These are phyloP conservation scores for Chaetomium tenue DNA, from an alignment of 495 filamentous ascomycete species.

Conservation along the genomic window DNA sequence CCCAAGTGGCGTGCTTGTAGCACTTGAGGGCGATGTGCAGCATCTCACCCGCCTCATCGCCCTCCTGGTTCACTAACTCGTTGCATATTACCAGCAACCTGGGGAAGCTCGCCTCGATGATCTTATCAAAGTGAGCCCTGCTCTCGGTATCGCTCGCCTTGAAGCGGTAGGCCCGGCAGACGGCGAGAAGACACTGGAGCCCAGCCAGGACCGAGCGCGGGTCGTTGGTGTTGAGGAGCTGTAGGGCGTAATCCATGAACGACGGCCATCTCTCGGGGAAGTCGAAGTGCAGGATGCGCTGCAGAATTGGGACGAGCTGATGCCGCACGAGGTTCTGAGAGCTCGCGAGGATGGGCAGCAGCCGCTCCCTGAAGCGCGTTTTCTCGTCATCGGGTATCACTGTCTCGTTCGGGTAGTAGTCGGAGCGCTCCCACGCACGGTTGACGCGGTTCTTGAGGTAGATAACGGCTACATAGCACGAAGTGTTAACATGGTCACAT, in stretches of 20 bases:
- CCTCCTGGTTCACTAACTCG: conserved; percentile 82
- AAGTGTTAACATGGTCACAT: conserved; percentile 21
- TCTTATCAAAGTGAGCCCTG: conserved; percentile 85
- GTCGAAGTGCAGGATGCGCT: conserved; percentile 92
- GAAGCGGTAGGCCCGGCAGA: conserved; percentile 92
- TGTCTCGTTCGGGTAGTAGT: conserved; percentile 64
- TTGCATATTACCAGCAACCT: conserved; percentile 82
- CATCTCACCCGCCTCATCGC: conserved; percentile 94
- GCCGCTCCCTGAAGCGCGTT: conserved; percentile 74
- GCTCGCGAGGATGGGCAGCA: conserved; percentile 83
- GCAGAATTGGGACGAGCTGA: conserved; percentile 88
- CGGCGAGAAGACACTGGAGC: conserved; percentile 86
- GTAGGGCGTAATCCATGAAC: conserved; percentile 86
- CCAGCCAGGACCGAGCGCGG: conserved; percentile 85
- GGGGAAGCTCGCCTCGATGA: conserved; percentile 89
- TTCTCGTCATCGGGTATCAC: conserved; percentile 86
- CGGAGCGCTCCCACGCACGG: conserved; percentile 78
- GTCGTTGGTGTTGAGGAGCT: conserved; percentile 79
- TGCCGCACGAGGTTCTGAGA: conserved; percentile 76
- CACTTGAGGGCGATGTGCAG: conserved; percentile 89
- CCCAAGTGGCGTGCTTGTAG: conserved; percentile 96
- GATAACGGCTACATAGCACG: conserved; percentile 67
- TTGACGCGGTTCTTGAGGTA: conserved; percentile 97
- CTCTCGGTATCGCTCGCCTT: conserved; percentile 71
- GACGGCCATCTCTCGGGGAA: conserved; percentile 92